Evolutionary conservation across 2,329 filamentous ascomycete species (phyloP).

Genomic region (Epichloe baconii): DNA sequence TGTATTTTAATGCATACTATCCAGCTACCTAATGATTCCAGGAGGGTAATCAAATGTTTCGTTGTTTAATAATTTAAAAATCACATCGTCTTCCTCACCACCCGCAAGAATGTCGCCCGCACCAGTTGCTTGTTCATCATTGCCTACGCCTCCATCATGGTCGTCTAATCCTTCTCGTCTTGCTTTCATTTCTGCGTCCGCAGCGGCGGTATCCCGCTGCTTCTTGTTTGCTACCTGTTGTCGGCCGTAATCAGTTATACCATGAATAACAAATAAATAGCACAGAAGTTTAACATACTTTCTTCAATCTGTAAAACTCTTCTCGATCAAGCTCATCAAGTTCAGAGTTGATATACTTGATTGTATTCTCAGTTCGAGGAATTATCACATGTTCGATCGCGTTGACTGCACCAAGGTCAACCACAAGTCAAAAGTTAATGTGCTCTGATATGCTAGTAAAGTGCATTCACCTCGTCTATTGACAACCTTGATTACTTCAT

Average conservation of each 20-base stretch:
- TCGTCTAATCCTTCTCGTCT: conserved; percentile 43
- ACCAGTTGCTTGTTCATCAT: conserved; percentile 24
- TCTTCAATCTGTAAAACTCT: conserved; percentile 96
- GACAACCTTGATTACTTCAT: conserved; percentile 98
- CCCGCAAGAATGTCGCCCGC: conserved; percentile 58
- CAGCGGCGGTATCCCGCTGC: conserved; percentile 58
- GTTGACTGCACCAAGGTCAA: conserved; percentile 48
- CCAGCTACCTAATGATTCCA: not conserved
- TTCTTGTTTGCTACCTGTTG: conserved; percentile 63
- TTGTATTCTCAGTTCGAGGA: conserved; percentile 96
- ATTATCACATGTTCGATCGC: conserved; percentile 97
- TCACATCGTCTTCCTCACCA: conserved; percentile 72
- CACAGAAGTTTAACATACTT: conserved; percentile 28
- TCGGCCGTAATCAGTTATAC: not conserved
- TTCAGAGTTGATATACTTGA: conserved; percentile 99
- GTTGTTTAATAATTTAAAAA: conserved; percentile 38
- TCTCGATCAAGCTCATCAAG: conserved; percentile 94
- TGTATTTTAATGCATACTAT: not conserved
- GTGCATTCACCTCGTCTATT: conserved; percentile 66
- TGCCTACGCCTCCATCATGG: conserved; percentile 18
- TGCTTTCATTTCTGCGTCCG: conserved; percentile 63
- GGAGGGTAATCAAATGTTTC: not conserved
- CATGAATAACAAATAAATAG: not conserved
- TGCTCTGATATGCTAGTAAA: not conserved
- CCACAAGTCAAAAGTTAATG: not conserved